Percentiles rank a stretch among this genome's conserved stretches.
phyloP scores from a whole-genome alignment of 2,329 filamentous ascomycete species.

The Ceratocystis albifundus region DNA sequence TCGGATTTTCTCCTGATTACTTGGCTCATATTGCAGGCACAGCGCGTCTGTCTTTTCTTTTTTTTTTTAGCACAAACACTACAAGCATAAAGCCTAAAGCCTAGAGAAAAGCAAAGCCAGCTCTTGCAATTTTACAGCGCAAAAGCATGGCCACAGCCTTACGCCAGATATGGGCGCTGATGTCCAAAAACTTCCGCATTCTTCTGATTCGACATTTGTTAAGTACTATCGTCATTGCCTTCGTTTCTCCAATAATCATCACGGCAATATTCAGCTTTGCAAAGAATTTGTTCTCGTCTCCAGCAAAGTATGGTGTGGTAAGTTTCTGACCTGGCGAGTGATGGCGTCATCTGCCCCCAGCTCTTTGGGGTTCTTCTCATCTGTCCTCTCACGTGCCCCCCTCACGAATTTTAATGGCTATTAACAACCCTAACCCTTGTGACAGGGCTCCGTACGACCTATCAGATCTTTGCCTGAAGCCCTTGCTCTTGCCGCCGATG shows the following conservation, averaged over 20 bases:
- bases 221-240: slow-evolving; percentile 44
- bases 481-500: slow-evolving; percentile 42
- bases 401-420: not conserved
- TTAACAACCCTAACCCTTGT: not conserved
- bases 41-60: not conserved
- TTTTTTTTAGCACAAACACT: slow-evolving; percentile 23
- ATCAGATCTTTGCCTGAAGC: slow-evolving; percentile 55
- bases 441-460: slow-evolving; percentile 40
- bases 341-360: no score
- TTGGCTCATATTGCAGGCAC: not conserved
- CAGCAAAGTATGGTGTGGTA: slow-evolving; percentile 58
- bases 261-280: slow-evolving; percentile 56
- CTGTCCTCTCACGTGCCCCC: not conserved
- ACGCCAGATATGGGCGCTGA: slow-evolving; percentile 49
- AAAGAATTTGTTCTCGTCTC: slow-evolving; percentile 71
- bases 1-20: not conserved
- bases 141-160: slow-evolving; percentile 2
- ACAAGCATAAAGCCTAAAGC: no score
- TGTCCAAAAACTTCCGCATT: slow-evolving; percentile 51
- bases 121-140: no score
- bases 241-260: slow-evolving; percentile 48
- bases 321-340: not conserved
- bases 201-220: slow-evolving; percentile 43
- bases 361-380: no score
- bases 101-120: no score